phyloP scores from a whole-genome alignment of 2,329 filamentous ascomycete species.

The Didymella pomorum region DNA sequence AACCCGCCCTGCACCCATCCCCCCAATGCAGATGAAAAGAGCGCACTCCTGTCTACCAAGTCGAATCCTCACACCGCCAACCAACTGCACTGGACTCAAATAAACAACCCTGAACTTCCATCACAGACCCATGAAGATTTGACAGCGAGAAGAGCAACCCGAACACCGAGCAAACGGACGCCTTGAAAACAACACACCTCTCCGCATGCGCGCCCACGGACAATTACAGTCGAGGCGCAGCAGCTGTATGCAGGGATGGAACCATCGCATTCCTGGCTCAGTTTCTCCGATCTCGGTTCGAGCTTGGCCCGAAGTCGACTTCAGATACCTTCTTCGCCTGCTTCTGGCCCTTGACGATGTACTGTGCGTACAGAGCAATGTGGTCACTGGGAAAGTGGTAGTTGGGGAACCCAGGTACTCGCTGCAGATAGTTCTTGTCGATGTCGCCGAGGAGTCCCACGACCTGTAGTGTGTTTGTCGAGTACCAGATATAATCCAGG shows the following conservation, averaged over 20 bases:
- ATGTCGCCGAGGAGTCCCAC: constrained; percentile 85
- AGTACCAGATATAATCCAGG: constrained; percentile 98
- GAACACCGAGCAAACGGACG: constrained; percentile 49
- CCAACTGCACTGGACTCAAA: constrained; percentile 27
- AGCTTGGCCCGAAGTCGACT: constrained; percentile 50
- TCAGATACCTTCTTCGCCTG: constrained; percentile 63
- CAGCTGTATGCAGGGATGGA: constrained; percentile 11
- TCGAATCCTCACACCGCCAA: constrained; percentile 22
- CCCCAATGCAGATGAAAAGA: constrained; percentile 32
- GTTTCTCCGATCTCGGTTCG: constrained; percentile 40
- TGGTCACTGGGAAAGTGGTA: constrained; percentile 96
- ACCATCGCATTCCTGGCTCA: constrained; percentile 24
- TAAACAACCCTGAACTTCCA: constrained; percentile 36
- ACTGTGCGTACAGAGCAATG: constrained; percentile 87
- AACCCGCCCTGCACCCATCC: constrained; percentile 32
- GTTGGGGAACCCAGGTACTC: constrained; percentile 90
- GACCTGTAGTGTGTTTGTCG: constrained; percentile 86
- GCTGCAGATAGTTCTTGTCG: constrained; percentile 82
- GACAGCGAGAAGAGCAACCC: constrained; percentile 38
- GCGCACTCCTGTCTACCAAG: constrained; percentile 31
- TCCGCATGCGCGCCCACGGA: constrained; percentile 35
- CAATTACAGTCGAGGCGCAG: constrained; percentile 27
- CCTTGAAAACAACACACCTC: constrained; percentile 41
- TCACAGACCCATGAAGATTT: constrained; percentile 35
- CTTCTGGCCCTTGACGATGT: constrained; percentile 86